phyloP scores from a whole-genome alignment of 164 flowering plant genomes.

The Umbellularia californica region DNA sequence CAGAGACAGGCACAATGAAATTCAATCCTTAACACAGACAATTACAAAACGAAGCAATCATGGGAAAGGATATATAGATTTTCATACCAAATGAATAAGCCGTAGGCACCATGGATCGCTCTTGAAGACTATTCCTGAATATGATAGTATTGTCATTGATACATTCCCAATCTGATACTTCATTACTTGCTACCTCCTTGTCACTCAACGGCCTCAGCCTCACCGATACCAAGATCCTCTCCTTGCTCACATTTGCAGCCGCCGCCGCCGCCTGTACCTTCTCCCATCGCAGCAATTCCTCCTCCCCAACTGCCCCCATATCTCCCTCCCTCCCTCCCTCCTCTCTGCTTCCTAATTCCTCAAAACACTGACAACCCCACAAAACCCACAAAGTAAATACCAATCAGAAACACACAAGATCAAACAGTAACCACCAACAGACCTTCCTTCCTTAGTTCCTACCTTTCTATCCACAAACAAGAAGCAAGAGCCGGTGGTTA shows the following conservation, averaged over 20 bases:
- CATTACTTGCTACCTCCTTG: constrained; percentile 63
- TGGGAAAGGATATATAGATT: not conserved
- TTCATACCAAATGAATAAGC: constrained; percentile 81
- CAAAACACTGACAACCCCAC: not conserved
- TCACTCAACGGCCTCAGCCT: constrained; percentile 95
- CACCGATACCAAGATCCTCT: constrained; percentile 88
- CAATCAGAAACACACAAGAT: not conserved
- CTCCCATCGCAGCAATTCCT: constrained; percentile 61
- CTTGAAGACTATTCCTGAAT: constrained; percentile 81
- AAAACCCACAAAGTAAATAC: not conserved
- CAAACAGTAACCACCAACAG: not conserved
- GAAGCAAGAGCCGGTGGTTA: not conserved
- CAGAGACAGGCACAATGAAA: not conserved
- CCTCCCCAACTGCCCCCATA: constrained; percentile 78
- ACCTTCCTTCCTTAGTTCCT: not conserved
- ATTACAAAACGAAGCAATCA: not conserved
- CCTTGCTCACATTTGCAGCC: constrained; percentile 27
- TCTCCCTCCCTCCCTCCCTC: constrained; percentile 17
- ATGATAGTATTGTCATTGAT: constrained; percentile 82
- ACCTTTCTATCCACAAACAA: not conserved
- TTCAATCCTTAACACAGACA: not conserved
- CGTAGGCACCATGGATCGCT: constrained; percentile 78
- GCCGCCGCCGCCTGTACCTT: constrained; percentile 37
- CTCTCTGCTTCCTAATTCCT: not conserved
- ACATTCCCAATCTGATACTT: constrained; percentile 99